These are phyloP conservation scores for Vickermania spadyakhi DNA, from an alignment of 208 protist genomes.

Conservation along the genomic window DNA sequence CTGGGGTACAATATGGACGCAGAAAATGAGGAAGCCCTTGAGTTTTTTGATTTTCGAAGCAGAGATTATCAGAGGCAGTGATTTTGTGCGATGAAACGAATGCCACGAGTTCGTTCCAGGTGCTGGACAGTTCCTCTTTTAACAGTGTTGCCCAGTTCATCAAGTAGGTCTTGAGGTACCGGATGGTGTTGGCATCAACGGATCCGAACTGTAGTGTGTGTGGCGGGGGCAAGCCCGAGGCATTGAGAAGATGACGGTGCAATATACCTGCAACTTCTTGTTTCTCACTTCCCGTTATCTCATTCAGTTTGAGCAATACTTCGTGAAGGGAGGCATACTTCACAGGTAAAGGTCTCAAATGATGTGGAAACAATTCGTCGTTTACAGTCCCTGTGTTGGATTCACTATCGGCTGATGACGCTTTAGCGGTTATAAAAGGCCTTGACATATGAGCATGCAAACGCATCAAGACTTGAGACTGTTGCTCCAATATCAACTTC, in stretches of 20 bases:
- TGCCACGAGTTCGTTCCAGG: not conserved
- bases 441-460: constrained; percentile 4
- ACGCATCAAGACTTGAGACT: constrained; percentile 10
- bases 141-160: not conserved
- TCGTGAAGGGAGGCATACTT: constrained; percentile 43
- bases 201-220: constrained; percentile 15
- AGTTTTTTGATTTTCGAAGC: no score
- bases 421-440: no score
- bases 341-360: no score
- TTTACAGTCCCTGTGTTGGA: not conserved
- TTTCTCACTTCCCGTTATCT: not conserved
- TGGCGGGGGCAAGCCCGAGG: constrained; percentile 4
- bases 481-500: constrained; percentile 10
- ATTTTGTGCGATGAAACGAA: not conserved
- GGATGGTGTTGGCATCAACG: not conserved
- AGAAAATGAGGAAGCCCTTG: not conserved
- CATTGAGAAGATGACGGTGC: constrained; percentile 7
- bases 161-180: constrained; percentile 1
- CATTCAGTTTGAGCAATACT: constrained; percentile 12
- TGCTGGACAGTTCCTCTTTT: not conserved
- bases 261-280: not conserved
- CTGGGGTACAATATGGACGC: not conserved
- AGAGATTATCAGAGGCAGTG: not conserved
- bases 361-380: constrained; percentile 3
- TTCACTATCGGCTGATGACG: not conserved